Conservation (phyloP, 1,284 basidiomycete genomes). For the Irpex sp. region DNA sequence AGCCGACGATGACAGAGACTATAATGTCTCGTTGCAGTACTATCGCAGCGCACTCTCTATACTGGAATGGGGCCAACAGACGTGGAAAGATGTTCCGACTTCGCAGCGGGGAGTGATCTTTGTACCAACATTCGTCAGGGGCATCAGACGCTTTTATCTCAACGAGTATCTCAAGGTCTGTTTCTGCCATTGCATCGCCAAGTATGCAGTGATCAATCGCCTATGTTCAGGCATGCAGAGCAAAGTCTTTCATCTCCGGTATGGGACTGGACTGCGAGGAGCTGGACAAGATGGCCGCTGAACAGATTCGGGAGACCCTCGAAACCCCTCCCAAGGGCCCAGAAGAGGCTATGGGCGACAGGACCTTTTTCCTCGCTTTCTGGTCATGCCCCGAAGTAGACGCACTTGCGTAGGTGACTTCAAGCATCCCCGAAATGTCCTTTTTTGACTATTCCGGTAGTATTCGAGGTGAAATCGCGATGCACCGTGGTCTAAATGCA, state of each 20-base stretch:
- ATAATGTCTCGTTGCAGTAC: background rate
- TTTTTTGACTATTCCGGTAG: no score
- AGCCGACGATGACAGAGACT: background rate
- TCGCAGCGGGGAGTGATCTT: conserved; percentile 29
- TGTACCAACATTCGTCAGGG: conserved; percentile 29
- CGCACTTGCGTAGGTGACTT: conserved; percentile 8
- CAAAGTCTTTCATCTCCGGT: no score
- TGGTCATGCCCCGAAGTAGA: conserved; percentile 4
- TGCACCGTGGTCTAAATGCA: background rate
- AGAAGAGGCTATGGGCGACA: background rate
- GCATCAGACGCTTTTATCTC: conserved; percentile 28
- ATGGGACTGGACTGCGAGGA: no score
- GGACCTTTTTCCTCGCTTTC: conserved; percentile 6
- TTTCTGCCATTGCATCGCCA: background rate
- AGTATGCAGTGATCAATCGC: background rate
- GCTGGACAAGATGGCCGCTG: no score
- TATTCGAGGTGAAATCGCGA: background rate
- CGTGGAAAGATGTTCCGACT: conserved; percentile 32
- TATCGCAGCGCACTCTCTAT: conserved; percentile 12
- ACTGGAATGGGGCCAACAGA: conserved; percentile 36
- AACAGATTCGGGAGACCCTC: background rate
- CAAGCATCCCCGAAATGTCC: background rate
- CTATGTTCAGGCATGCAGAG: no score
- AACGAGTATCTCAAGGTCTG: conserved; percentile 30
- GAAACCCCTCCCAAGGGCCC: background rate